Evolutionary conservation across 2,329 filamentous ascomycete species (phyloP).

Genomic region (Diaporthe ilicicola): DNA sequence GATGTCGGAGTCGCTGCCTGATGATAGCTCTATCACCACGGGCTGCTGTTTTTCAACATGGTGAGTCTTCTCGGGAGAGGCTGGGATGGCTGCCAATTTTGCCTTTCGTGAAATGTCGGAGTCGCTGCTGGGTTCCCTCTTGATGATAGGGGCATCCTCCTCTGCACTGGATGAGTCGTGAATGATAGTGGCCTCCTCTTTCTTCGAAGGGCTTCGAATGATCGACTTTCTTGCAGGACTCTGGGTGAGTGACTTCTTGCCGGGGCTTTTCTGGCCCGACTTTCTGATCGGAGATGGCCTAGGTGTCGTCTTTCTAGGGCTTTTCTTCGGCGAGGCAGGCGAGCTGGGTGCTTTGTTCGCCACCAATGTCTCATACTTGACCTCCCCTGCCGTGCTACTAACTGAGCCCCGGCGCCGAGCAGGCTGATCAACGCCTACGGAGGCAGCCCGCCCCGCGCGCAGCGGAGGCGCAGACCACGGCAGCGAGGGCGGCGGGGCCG

Average conservation of each 20-base stretch:
- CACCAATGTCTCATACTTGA: too few relatives aligned
- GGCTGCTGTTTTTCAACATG: not conserved
- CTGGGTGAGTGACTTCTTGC: not conserved
- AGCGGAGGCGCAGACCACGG: slow-evolving; percentile 29
- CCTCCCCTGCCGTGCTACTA: not conserved
- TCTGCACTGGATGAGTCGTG: not conserved
- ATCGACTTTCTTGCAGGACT: not conserved
- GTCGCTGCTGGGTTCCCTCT: not conserved
- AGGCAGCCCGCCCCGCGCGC: slow-evolving; percentile 3
- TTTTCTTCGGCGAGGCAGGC: not conserved
- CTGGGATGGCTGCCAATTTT: not conserved
- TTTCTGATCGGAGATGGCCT: not conserved
- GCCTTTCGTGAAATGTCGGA: not conserved
- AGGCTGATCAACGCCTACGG: not conserved
- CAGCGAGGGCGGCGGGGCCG: not conserved
- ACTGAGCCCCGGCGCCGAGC: not conserved
- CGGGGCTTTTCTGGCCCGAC: not conserved
- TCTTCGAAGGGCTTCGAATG: not conserved
- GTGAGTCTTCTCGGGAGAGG: not conserved
- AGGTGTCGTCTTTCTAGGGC: not conserved
- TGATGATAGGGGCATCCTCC: not conserved
- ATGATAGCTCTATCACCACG: not conserved
- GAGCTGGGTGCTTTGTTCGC: too few relatives aligned
- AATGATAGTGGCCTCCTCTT: not conserved
- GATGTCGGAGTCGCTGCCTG: not conserved